Percentiles rank a stretch among this genome's conserved stretches.
Evolutionary conservation across 176 grass and related monocot genomes (phyloP).

Genomic region (Saccharum officinarum): DNA sequence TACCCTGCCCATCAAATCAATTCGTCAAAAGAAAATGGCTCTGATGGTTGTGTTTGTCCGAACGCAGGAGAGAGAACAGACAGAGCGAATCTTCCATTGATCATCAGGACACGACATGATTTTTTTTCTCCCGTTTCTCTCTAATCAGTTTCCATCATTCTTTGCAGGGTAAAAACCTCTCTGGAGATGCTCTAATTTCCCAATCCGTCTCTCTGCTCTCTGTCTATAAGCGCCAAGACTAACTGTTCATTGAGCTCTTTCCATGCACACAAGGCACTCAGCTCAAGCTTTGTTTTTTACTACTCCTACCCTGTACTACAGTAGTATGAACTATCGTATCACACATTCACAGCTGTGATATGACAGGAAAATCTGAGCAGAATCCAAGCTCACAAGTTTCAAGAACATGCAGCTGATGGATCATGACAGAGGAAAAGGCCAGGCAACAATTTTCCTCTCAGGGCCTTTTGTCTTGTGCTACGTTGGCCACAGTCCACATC

Average conservation of each 20-base stretch:
- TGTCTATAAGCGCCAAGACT: constrained; percentile 17
- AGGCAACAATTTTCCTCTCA: constrained; percentile 23
- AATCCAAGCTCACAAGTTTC: constrained; percentile 18
- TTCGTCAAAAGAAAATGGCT: constrained; percentile 26
- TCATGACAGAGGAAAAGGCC: constrained; percentile 5
- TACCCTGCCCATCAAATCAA: constrained; percentile 31
- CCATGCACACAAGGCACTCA: neutral
- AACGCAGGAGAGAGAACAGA: constrained; percentile 31
- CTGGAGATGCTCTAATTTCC: neutral
- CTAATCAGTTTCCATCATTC: neutral
- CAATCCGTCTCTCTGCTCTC: neutral
- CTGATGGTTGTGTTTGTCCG: constrained; percentile 13
- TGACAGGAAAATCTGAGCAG: neutral
- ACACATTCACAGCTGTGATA: neutral
- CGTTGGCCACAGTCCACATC: constrained; percentile 19
- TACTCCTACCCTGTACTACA: neutral
- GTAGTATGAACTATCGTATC: constrained; percentile 12
- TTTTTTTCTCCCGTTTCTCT: neutral
- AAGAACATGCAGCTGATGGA: constrained; percentile 9
- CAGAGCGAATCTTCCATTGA: constrained; percentile 42
- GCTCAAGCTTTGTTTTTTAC: neutral
- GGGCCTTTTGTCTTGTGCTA: constrained; percentile 12
- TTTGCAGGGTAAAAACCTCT: constrained; percentile 16
- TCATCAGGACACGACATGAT: constrained; percentile 34
- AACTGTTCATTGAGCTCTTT: constrained; percentile 1